Evolutionary conservation across 352 stramenopile genomes (phyloP).

Genomic region (Blastocystis sp.): DNA sequence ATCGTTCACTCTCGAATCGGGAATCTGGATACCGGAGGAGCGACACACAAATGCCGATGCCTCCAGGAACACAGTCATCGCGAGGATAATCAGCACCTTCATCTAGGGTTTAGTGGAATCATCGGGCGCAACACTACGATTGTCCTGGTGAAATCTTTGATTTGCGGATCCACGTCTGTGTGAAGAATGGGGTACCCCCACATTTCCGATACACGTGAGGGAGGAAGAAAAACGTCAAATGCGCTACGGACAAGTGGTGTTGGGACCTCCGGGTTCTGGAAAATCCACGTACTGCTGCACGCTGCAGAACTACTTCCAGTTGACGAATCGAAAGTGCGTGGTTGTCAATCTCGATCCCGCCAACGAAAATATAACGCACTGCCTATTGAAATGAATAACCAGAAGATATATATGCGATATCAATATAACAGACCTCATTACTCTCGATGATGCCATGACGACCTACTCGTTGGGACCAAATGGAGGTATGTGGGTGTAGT

Average conservation of each 20-base stretch:
- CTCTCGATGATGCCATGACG: conserved; percentile 87
- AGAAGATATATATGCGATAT: conserved; percentile 75
- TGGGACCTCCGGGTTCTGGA: conserved; percentile 83
- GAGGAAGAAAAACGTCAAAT: conserved; percentile 54
- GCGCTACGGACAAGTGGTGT: conserved; percentile 74
- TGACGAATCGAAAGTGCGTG: conserved; percentile 76
- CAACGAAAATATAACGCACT: conserved; percentile 82
- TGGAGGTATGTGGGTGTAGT: conserved; percentile 73
- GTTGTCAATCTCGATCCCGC: conserved; percentile 97
- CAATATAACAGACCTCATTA: conserved; percentile 93
- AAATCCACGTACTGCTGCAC: conserved; percentile 98
- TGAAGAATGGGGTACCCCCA: background rate
- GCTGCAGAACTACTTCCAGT: conserved; percentile 88
- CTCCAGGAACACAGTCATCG: background rate
- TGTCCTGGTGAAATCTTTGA: no score
- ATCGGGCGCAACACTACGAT: no score
- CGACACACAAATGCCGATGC: background rate
- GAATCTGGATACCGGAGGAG: background rate
- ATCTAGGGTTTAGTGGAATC: background rate
- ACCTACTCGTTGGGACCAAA: conserved; percentile 75
- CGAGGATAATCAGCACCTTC: background rate
- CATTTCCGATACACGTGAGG: background rate
- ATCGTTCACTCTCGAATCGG: conserved; percentile 20
- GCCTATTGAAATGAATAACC: background rate
- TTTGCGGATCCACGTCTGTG: background rate